Conservation (phyloP, 805 yeast species). For the Tetrapisispora fleetii region DNA sequence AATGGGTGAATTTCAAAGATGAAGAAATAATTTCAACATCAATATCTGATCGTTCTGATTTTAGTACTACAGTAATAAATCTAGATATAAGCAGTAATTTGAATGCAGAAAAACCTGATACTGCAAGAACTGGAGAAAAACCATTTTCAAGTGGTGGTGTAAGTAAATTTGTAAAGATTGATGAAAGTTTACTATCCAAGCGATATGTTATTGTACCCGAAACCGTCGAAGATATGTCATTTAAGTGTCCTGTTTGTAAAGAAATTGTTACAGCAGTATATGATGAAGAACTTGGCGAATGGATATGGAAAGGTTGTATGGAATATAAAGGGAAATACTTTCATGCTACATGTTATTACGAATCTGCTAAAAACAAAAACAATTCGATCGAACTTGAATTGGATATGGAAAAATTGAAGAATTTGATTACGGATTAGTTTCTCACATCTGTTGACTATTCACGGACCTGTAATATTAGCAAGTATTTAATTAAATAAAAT, state of each 20-base stretch:
- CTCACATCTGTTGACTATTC: not conserved
- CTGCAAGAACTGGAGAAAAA: not conserved
- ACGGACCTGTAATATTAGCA: not conserved
- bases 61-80: conserved; percentile 4
- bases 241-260: conserved; percentile 60
- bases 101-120: not conserved
- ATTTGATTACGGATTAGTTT: conserved; percentile 9
- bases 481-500: no score
- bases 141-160: not conserved
- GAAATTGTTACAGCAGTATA: conserved; percentile 56
- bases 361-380: conserved; percentile 32
- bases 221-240: conserved; percentile 45
- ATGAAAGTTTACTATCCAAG: conserved; percentile 30
- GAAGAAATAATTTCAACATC: conserved; percentile 41
- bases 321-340: conserved; percentile 40
- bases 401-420: conserved; percentile 18
- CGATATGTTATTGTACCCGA: conserved; percentile 59
- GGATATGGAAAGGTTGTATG: conserved; percentile 71
- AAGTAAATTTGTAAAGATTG: conserved; percentile 7
- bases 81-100: not conserved
- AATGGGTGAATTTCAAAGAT: conserved; percentile 70
- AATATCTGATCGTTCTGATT: conserved; percentile 4
- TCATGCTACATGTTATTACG: conserved; percentile 63
- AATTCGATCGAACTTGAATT: conserved; percentile 10
- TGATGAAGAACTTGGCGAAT: conserved; percentile 66